phyloP scores from a whole-genome alignment of 139 green algal species.

The Closterium sp. region DNA sequence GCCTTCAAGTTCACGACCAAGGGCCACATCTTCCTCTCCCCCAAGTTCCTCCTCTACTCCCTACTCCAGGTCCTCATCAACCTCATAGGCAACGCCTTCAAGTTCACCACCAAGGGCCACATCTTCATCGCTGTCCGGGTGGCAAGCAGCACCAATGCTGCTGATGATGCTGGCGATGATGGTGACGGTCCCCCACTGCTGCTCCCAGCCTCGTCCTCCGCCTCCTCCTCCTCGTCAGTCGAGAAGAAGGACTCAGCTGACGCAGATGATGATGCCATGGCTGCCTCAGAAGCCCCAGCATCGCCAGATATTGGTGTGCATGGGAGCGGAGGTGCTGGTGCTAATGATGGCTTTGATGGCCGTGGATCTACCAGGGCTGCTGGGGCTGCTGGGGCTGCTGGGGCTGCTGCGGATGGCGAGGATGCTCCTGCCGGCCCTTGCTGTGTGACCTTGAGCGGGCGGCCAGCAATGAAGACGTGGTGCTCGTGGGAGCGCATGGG shows the following conservation, averaged over 20 bases:
- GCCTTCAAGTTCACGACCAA: slow-evolving; percentile 38
- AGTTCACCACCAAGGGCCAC: slow-evolving; percentile 36
- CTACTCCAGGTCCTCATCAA: slow-evolving; percentile 50
- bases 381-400: not conserved
- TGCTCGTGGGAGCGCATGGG: slow-evolving; percentile 23
- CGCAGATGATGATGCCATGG: too few species aligned
- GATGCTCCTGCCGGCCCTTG: not conserved
- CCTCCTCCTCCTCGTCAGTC: not conserved
- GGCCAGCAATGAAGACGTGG: slow-evolving; percentile 5
- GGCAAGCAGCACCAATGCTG: not conserved
- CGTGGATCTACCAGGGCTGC: too few species aligned
- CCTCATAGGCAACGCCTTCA: slow-evolving; percentile 36
- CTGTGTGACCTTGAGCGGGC: not conserved
- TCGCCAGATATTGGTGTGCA: not conserved
- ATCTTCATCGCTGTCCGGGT: slow-evolving; percentile 20
- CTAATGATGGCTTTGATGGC: not conserved
- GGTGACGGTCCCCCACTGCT: not conserved
- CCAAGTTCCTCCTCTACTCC: too few species aligned
- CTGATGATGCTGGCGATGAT: too few species aligned
- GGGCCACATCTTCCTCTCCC: slow-evolving; percentile 43
- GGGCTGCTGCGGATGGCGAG: not conserved
- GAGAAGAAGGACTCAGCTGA: too few species aligned
- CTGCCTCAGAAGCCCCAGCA: too few species aligned
- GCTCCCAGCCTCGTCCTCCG: not conserved
- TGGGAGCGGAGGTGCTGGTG: not conserved